Percentiles rank a stretch among this genome's conserved stretches.
phyloP scores from a whole-genome alignment of 179 eudicot species.

The Amaranthus tricolor region DNA sequence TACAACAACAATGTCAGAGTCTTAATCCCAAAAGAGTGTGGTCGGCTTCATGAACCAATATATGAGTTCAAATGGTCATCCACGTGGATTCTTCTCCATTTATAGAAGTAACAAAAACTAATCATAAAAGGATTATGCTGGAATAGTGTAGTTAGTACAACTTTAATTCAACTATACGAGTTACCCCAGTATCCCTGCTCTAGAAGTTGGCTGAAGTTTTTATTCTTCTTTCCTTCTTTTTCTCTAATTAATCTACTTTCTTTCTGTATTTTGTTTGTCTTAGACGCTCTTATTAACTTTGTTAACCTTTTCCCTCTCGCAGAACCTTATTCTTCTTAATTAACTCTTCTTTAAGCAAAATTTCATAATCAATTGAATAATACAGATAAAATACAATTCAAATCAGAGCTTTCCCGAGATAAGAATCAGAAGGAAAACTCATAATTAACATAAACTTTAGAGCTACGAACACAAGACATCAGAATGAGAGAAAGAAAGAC shows the following conservation, averaged over 20 bases:
- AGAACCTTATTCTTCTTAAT: background rate
- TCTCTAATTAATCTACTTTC: background rate
- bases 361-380: background rate
- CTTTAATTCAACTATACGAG: background rate
- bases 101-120: background rate
- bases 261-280: no score
- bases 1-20: no score
- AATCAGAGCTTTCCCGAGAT: background rate
- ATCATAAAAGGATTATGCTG: background rate
- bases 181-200: background rate
- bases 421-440: background rate
- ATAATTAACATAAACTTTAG: background rate
- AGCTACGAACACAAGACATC: background rate
- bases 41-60: no score
- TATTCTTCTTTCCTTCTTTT: background rate
- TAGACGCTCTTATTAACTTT: background rate
- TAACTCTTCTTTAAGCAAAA: background rate
- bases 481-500: background rate
- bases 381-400: background rate
- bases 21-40: no score
- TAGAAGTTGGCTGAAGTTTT: no score
- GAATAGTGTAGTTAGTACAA: background rate
- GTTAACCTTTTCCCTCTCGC: background rate
- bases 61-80: no score
- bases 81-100: no score